Evolutionary conservation across 768 basidiomycete genomes (phyloP).

Genomic region (Chalciporus piperatus): DNA sequence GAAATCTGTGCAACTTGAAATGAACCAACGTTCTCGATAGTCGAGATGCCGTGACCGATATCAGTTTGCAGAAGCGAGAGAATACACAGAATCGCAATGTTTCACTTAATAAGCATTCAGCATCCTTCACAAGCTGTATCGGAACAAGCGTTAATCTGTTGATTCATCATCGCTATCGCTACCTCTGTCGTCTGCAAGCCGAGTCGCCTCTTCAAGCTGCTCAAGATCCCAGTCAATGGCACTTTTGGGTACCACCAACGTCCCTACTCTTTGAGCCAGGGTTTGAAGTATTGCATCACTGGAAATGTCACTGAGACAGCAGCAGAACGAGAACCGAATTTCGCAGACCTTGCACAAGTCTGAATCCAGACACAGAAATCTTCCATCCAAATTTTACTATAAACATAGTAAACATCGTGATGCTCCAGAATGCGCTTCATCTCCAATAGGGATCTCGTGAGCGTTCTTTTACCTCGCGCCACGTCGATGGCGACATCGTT

Average conservation of each 20-base stretch:
- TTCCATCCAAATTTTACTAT: constrained; percentile 83
- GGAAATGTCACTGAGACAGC: constrained; percentile 7
- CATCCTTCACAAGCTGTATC: constrained; percentile 11
- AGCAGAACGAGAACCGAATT: background rate
- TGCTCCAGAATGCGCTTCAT: constrained; percentile 73
- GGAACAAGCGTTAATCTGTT: constrained; percentile 25
- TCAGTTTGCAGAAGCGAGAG: no score
- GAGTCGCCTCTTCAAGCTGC: constrained; percentile 57
- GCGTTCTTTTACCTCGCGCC: constrained; percentile 55
- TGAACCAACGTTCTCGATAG: no score
- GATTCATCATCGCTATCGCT: constrained; percentile 75
- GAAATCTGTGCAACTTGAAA: no score
- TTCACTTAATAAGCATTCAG: no score
- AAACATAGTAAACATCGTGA: constrained; percentile 87
- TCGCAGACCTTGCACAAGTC: constrained; percentile 60
- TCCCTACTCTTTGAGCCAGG: constrained; percentile 44
- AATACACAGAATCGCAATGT: no score
- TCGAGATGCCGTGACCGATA: no score
- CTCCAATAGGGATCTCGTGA: constrained; percentile 66
- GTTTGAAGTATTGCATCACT: constrained; percentile 58
- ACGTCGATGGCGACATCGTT: constrained; percentile 61
- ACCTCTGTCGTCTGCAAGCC: constrained; percentile 33
- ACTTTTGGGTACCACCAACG: constrained; percentile 47
- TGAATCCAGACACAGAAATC: constrained; percentile 85
- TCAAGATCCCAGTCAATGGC: constrained; percentile 71